A percentile compares a stretch with the other conserved stretches of the same genome.
phyloP scores from a whole-genome alignment of 805 yeast genomes.

The Kockiozyma suomiensis region DNA sequence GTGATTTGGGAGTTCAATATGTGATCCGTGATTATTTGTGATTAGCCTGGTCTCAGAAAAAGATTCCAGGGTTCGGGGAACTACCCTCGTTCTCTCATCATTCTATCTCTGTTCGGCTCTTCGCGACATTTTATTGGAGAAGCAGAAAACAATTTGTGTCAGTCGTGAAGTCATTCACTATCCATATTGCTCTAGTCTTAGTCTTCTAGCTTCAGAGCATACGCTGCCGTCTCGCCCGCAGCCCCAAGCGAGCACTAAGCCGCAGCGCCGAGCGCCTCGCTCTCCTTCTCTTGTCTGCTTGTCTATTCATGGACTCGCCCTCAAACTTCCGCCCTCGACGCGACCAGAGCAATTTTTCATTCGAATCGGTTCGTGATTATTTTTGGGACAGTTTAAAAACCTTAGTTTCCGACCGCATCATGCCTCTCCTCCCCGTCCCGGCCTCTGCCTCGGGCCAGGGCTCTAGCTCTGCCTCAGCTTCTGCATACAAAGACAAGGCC shows the following conservation, averaged over 20 bases:
- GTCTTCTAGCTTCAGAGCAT: not conserved
- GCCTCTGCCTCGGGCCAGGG: not conserved
- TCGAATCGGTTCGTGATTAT: not conserved
- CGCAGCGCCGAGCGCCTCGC: too few species aligned
- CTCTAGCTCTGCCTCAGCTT: not conserved
- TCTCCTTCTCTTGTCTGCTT: not conserved
- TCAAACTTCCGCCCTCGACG: constrained; percentile 4
- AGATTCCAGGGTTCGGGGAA: too few species aligned
- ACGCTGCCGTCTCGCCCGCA: too few species aligned
- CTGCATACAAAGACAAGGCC: constrained; percentile 22
- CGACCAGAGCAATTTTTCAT: not conserved
- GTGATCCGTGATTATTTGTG: not conserved
- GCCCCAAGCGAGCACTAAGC: too few species aligned
- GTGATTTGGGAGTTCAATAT: constrained; percentile 10
- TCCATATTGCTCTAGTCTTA: too few species aligned
- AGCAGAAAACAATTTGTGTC: too few species aligned
- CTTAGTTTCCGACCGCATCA: not conserved
- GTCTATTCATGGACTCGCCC: constrained; percentile 3
- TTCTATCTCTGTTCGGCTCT: too few species aligned
- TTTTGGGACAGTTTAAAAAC: not conserved
- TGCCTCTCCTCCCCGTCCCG: constrained; percentile 1
- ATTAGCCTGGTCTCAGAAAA: too few species aligned
- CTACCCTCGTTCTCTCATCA: too few species aligned
- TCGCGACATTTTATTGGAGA: too few species aligned
- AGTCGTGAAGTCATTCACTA: too few species aligned